These are phyloP conservation scores for Talaromyces funiculosus DNA, from an alignment of 2,329 filamentous ascomycete species.

Conservation along the genomic window DNA sequence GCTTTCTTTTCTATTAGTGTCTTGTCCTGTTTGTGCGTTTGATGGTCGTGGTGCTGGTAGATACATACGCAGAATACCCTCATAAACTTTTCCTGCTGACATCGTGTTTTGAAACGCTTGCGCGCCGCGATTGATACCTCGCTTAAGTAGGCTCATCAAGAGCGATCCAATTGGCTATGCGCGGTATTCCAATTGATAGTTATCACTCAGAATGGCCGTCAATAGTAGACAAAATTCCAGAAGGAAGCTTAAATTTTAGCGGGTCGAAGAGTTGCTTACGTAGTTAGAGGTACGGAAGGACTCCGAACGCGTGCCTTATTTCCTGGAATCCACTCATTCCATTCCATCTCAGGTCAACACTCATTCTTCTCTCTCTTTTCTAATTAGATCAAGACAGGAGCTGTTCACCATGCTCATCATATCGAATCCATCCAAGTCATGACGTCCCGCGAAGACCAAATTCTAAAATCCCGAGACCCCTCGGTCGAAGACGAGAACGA, in stretches of 20 bases:
- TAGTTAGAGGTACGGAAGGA: not conserved
- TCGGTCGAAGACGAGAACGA: constrained; percentile 47
- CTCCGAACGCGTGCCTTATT: constrained; percentile 8
- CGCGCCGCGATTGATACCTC: constrained; percentile 16
- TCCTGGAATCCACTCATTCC: not conserved
- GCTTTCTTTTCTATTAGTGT: constrained; percentile 47
- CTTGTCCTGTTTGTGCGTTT: not conserved
- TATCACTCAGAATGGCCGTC: not conserved
- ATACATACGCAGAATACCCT: constrained; percentile 56
- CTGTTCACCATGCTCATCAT: not conserved
- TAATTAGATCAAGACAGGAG: not conserved
- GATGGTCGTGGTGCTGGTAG: not conserved
- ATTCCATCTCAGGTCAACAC: not conserved
- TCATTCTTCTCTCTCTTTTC: not conserved
- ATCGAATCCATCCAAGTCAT: constrained; percentile 25
- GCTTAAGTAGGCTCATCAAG: constrained; percentile 27
- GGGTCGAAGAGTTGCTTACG: not conserved
- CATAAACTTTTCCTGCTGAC: constrained; percentile 48
- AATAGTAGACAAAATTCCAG: not conserved
- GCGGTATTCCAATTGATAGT: not conserved
- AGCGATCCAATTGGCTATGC: not conserved
- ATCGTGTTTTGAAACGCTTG: constrained; percentile 32
- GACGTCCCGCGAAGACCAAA: constrained; percentile 42
- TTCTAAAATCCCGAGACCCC: constrained; percentile 41
- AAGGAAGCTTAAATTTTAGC: not conserved